These are phyloP conservation scores for Calophaca sinica DNA, from an alignment of 306 rosid species.

Conservation along the genomic window DNA sequence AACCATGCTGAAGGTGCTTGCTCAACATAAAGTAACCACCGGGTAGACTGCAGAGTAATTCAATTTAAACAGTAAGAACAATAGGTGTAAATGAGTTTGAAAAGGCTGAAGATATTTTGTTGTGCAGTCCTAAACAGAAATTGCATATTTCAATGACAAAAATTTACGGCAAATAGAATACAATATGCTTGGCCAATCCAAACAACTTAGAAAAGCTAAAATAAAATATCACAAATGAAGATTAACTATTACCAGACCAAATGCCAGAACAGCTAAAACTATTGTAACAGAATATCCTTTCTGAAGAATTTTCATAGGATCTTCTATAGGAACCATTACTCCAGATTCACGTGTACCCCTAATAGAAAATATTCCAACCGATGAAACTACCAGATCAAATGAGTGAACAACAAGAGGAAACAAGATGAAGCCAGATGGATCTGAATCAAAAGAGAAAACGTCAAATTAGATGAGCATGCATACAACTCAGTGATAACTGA, in stretches of 20 bases:
- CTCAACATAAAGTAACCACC: constrained; percentile 94
- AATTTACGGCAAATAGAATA: constrained; percentile 19
- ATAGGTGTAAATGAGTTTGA: constrained; percentile 19
- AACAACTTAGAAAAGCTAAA: constrained; percentile 33
- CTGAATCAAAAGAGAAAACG: constrained; percentile 64
- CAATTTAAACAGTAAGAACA: constrained; percentile 42
- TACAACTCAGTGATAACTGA: constrained; percentile 26
- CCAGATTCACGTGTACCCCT: constrained; percentile 88
- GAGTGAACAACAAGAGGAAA: constrained; percentile 99
- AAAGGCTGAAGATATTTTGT: constrained; percentile 37
- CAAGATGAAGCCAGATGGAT: constrained; percentile 98
- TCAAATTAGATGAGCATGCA: constrained; percentile 44
- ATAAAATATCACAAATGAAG: constrained; percentile 38
- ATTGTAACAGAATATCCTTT: constrained; percentile 93
- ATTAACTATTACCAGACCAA: constrained; percentile 81
- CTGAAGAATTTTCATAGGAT: constrained; percentile 95
- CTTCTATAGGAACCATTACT: constrained; percentile 75
- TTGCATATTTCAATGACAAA: constrained; percentile 40
- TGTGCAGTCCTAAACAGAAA: constrained; percentile 30
- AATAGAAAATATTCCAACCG: constrained; percentile 89
- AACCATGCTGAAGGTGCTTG: constrained; percentile 99
- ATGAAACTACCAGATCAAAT: constrained; percentile 91
- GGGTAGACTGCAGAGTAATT: constrained; percentile 77
- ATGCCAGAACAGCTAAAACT: constrained; percentile 87
- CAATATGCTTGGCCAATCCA: constrained; percentile 28